These are phyloP conservation scores for Myrmaecium sp. DNA, from an alignment of 2,329 filamentous ascomycete species.

Conservation along the genomic window DNA sequence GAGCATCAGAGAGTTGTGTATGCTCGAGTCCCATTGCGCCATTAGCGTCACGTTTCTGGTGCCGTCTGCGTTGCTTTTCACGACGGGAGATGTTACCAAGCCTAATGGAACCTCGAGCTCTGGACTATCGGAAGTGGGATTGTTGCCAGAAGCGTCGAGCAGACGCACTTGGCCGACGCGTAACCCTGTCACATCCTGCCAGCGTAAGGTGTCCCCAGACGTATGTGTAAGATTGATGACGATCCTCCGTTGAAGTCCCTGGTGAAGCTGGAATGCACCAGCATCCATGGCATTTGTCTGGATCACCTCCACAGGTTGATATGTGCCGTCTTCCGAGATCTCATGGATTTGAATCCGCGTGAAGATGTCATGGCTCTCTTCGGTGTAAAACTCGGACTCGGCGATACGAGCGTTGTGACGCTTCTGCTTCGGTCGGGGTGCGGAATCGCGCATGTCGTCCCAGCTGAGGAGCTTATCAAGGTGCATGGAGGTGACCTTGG, in stretches of 20 bases:
- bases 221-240: slow-evolving; percentile 81
- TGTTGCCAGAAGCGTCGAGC: slow-evolving; percentile 70
- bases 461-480: slow-evolving; percentile 93
- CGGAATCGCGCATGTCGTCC: slow-evolving; percentile 88
- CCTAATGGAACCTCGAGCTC: slow-evolving; percentile 62
- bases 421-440: slow-evolving; percentile 37
- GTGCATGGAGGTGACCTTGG: slow-evolving; percentile 81
- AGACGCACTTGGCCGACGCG: slow-evolving; percentile 69
- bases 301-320: slow-evolving; percentile 81
- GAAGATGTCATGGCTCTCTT: slow-evolving; percentile 88
- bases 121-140: slow-evolving; percentile 57
- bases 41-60: slow-evolving; percentile 71
- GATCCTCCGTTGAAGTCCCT: slow-evolving; percentile 79
- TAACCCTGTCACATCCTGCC: slow-evolving; percentile 65
- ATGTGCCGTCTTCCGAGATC: slow-evolving; percentile 78
- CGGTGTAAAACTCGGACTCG: slow-evolving; percentile 81
- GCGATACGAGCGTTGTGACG: slow-evolving; percentile 52
- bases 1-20: slow-evolving; percentile 83
- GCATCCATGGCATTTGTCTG: slow-evolving; percentile 68
- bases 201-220: slow-evolving; percentile 73
- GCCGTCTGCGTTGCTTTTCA: slow-evolving; percentile 77
- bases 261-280: slow-evolving; percentile 90
- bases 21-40: slow-evolving; percentile 93
- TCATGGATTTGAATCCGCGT: slow-evolving; percentile 78
- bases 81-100: slow-evolving; percentile 57